Percentiles rank a stretch among this genome's conserved stretches.
phyloP scores from a whole-genome alignment of 2,329 filamentous ascomycete genomes.

The Penicillium sp. region DNA sequence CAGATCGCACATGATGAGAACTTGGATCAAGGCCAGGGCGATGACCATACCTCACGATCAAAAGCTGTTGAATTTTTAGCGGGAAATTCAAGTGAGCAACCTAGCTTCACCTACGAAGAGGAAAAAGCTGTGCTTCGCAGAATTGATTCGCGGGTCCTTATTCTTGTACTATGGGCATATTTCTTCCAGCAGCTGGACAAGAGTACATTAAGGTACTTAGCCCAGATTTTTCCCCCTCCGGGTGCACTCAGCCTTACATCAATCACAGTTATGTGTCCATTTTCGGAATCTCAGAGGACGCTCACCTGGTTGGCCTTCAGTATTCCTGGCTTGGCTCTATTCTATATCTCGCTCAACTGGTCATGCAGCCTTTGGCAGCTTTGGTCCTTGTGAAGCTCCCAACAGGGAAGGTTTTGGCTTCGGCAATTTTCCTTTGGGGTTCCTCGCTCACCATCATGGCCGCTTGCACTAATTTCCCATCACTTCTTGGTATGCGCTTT shows the following conservation, averaged over 20 bases:
- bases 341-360: slow-evolving; percentile 61
- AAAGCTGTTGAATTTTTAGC: slow-evolving; percentile 2
- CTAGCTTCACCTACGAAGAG: slow-evolving; percentile 52
- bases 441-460: slow-evolving; percentile 53
- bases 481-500: slow-evolving; percentile 49
- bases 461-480: slow-evolving; percentile 51
- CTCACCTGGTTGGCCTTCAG: slow-evolving; percentile 49
- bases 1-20: neutral
- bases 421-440: slow-evolving; percentile 59
- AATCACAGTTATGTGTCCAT: slow-evolving; percentile 21
- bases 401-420: slow-evolving; percentile 56
- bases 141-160: slow-evolving; percentile 55
- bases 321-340: slow-evolving; percentile 64
- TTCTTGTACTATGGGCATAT: slow-evolving; percentile 57
- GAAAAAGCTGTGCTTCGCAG: slow-evolving; percentile 38
- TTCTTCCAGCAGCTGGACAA: slow-evolving; percentile 62
- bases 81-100: neutral
- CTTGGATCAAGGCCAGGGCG: neutral
- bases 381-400: slow-evolving; percentile 45
- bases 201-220: neutral
- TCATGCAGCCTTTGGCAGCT: slow-evolving; percentile 59
- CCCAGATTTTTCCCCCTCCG: neutral
- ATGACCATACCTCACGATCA: neutral
- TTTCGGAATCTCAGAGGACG: slow-evolving; percentile 49
- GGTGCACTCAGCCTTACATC: neutral